Evolutionary conservation across 1,139 yeast species (phyloP), one percentile per base, ranked within the genome.

Genomic region (Kurtzmaniella quercitrusa): DNA sequence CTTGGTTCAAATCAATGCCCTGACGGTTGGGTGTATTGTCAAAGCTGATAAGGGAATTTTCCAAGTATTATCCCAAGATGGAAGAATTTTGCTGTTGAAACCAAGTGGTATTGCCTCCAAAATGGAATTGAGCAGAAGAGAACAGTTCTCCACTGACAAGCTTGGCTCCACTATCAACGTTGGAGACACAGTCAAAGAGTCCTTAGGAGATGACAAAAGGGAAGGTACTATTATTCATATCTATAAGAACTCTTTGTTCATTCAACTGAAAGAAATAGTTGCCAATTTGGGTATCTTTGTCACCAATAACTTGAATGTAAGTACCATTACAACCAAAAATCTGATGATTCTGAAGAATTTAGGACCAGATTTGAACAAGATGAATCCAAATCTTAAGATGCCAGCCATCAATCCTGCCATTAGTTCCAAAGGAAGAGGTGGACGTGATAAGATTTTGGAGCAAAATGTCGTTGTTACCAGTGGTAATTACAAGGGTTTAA

Each of bases 261-360:
- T 90, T 41, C 85, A 88, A 60, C 84, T 93, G 46, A 84, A 87
- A 53, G 84, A 85, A 44, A 77, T 87, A 40, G 63, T 79, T 37
- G 98, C 91, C 60, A 90, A 93, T 62, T 79, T 90, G 48, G 98
- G 98, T 66, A 90, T 93, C 9, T 91, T 91, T 65, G 96, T 85
- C 37, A 81, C 84, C 34, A 82, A 81, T 52, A 79, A 90, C 36
- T 73, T 80, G 62, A 85, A 85, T 58, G 90, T 93, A 34, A 81
- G 84, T 50, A 87, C 96, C 6, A 79, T 90, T 43, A 82, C 96
- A 4, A 86, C 95, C 25, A 90, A 89, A 65, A 91, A 86, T 43
- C 81, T 85, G 12, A 73, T 83, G 55, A 64, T 73, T 11, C 75
- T 81, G 16, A 69, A 75, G 41, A 70, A 68, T 43, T 69, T 76